These are phyloP conservation scores for Plantago ovata DNA, from an alignment of 257 asterid species.

Conservation along the genomic window DNA sequence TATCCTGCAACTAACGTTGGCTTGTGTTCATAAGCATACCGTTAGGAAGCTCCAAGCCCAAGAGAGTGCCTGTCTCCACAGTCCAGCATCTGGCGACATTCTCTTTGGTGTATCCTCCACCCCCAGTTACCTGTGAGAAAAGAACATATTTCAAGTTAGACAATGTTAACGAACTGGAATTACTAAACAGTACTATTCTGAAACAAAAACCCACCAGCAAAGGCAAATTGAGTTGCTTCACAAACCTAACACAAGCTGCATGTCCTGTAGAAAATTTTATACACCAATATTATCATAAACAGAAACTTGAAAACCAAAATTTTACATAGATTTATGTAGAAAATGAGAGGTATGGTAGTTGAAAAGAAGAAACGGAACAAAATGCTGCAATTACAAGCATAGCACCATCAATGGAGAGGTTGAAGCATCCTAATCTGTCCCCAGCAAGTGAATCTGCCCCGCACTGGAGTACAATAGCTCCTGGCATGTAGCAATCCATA, in stretches of 20 bases:
- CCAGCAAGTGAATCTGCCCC: slow-evolving; percentile 99
- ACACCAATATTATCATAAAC: slow-evolving; percentile 12
- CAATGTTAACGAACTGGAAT: slow-evolving; percentile 5
- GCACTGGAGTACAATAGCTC: slow-evolving; percentile 97
- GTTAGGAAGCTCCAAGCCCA: slow-evolving; percentile 78
- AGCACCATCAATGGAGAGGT: slow-evolving; percentile 98
- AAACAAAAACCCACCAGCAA: slow-evolving; percentile 63
- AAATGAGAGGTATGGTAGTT: slow-evolving; percentile 5
- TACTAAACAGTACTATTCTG: not conserved
- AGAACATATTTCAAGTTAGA: slow-evolving; percentile 15
- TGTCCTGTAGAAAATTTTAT: slow-evolving; percentile 56
- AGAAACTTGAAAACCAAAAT: slow-evolving; percentile 15
- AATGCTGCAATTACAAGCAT: slow-evolving; percentile 33
- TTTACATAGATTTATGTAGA: slow-evolving; percentile 16
- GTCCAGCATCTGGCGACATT: slow-evolving; percentile 99
- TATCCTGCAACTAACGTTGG: no score
- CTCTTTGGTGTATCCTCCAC: slow-evolving; percentile 99
- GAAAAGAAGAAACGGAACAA: slow-evolving; percentile 19
- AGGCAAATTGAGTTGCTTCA: slow-evolving; percentile 89
- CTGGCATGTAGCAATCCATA: slow-evolving; percentile 88
- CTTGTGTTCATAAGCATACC: slow-evolving; percentile 42
- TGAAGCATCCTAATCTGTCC: slow-evolving; percentile 97
- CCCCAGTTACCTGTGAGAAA: slow-evolving; percentile 87
- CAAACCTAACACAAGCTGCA: slow-evolving; percentile 96
- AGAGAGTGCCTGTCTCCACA: slow-evolving; percentile 88